A percentile compares a stretch with the other conserved stretches of the same genome.
These are phyloP conservation scores for Flaveria brownii DNA, from an alignment of 129 eudicot genomes.

Conservation along the genomic window DNA sequence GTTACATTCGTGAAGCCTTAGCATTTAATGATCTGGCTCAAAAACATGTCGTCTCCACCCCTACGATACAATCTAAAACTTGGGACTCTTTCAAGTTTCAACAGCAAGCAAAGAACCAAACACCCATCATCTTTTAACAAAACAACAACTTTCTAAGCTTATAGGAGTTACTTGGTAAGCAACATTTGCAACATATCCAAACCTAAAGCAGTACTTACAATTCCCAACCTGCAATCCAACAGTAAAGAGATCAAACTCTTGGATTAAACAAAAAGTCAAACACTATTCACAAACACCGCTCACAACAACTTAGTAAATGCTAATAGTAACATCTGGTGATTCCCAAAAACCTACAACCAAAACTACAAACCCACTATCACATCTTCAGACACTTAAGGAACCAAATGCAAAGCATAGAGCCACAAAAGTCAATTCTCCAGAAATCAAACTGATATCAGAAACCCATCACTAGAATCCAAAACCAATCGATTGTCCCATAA, in stretches of 20 bases:
- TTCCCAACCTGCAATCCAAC: not conserved
- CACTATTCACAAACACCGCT: not conserved
- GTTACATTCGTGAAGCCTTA: too few relatives aligned
- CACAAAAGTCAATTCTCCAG: constrained; percentile 4
- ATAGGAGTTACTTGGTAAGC: not conserved
- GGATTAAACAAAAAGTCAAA: constrained; percentile 4
- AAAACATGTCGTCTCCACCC: not conserved
- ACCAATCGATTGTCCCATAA: not conserved
- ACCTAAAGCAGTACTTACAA: not conserved
- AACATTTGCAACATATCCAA: constrained; percentile 13
- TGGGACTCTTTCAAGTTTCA: not conserved
- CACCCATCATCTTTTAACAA: not conserved
- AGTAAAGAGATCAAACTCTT: not conserved
- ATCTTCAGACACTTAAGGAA: not conserved
- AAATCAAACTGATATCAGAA: not conserved
- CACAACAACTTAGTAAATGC: not conserved
- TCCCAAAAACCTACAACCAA: constrained; percentile 20
- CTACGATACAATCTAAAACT: not conserved
- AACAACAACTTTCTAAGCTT: not conserved
- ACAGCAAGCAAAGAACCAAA: constrained; percentile 7
- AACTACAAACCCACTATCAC: not conserved
- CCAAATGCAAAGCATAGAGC: not conserved
- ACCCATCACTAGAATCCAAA: constrained; percentile 15
- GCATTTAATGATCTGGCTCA: too few relatives aligned
- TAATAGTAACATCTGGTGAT: constrained; percentile 1